Base-by-base conservation (phyloP, 2,329 filamentous ascomycete genomes). In the Colletotrichum lupini region DNA sequence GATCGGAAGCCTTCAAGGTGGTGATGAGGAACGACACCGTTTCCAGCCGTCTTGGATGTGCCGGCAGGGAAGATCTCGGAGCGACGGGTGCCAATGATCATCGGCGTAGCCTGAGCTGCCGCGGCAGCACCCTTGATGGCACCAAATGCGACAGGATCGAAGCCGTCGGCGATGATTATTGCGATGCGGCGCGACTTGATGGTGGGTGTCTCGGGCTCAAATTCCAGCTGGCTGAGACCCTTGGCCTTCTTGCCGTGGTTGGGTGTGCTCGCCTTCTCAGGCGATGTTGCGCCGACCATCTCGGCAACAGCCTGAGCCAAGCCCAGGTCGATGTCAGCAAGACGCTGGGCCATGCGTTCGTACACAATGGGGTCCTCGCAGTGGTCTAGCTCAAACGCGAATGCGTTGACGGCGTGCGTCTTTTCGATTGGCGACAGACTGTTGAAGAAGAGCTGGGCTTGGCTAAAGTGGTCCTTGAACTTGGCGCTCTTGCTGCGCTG, bases 401-500 rank as follows among this genome's bases (percentile, higher is more conserved):
- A 86, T 0, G 92, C 90, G 46, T 84, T 85, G 32, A 85, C 83
- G 19, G 93, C 82, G 79, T 94, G 92, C 14, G 79, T 78, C 82
- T 93, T 91, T 82, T 96, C 94, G 4, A 90, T 84, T 0, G 87
- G 83, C 0, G 90, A 89, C 76, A 96, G 82, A 19, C 92, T 95
- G 85, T 96, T 96, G 85, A 91, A 96, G 85, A 97, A 97, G 1
- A 96, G 85, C 79, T 95, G 93, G 0, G 94, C 93, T 80, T 97
- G 94, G 62, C 89, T 92, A 82, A 90, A 90, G 80, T 96, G 93
- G 74, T 97, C 93, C 75, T 87, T 88, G 86, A 96, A 96, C 83
- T 96, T 96, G 76, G 87, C 87, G 75, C 91, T 93, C 78, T 89
- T 86, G 6, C 92, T 85, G 12, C 94, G 90, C 22, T 87, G 84